Percentiles rank a stretch among this genome's conserved stretches.
Conservation (phyloP, 176 grass and related monocot species). For the Juncus effusus region DNA sequence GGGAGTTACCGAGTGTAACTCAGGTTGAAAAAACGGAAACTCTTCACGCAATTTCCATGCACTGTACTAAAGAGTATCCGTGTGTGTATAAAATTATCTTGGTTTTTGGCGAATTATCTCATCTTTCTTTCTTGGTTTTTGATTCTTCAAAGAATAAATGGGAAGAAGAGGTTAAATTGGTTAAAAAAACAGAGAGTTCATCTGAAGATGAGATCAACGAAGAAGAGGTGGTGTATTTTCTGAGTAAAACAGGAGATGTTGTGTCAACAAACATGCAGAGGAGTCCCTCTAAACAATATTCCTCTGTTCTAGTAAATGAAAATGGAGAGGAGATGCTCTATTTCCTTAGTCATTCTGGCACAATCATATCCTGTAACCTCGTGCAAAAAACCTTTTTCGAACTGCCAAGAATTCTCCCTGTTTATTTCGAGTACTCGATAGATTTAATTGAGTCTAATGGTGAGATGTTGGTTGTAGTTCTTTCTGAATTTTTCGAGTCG, state of each 20-base stretch:
- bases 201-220: slow-evolving; percentile 11
- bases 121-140: slow-evolving; percentile 46
- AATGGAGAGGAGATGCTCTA: slow-evolving; percentile 44
- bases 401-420: slow-evolving; percentile 58
- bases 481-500: slow-evolving; percentile 76
- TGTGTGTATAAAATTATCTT: slow-evolving; percentile 48
- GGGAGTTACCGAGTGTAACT: slow-evolving; percentile 39
- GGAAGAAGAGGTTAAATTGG: slow-evolving; percentile 36
- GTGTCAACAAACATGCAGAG: slow-evolving; percentile 69
- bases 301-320: slow-evolving; percentile 39
- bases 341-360: slow-evolving; percentile 66
- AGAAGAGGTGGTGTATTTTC: slow-evolving; percentile 59
- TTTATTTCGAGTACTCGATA: slow-evolving; percentile 70
- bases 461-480: slow-evolving; percentile 53
- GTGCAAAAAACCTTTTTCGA: slow-evolving; percentile 38
- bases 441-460: slow-evolving; percentile 64
- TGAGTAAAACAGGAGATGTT: slow-evolving; percentile 78
- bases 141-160: slow-evolving; percentile 48
- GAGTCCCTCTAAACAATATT: slow-evolving; percentile 53
- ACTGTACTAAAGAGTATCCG: slow-evolving; percentile 24
- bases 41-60: slow-evolving; percentile 67
- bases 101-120: slow-evolving; percentile 46
- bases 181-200: slow-evolving; percentile 30
- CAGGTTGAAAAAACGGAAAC: background rate
- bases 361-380: slow-evolving; percentile 59